phyloP scores from a whole-genome alignment of 2,329 filamentous ascomycete species.

The Fusarium sp. region DNA sequence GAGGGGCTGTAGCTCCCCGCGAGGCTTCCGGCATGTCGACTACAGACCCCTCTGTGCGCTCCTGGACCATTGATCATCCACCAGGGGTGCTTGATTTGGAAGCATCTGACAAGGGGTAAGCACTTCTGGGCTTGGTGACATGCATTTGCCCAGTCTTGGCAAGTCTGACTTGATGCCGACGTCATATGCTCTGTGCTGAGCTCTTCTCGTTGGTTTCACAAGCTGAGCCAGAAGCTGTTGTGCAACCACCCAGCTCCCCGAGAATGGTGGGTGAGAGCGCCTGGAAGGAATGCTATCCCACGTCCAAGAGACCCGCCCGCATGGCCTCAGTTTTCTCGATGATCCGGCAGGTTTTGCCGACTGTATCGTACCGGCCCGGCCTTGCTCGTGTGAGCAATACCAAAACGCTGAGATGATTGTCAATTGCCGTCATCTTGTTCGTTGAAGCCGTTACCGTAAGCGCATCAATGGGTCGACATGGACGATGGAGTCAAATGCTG shows the following conservation, averaged over 20 bases:
- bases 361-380: slow-evolving; percentile 27
- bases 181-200: slow-evolving; percentile 29
- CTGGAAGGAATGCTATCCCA: slow-evolving; percentile 6
- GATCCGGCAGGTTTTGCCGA: slow-evolving; percentile 4
- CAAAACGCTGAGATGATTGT: slow-evolving; percentile 1
- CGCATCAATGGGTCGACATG: neutral
- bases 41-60: slow-evolving; percentile 13
- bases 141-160: slow-evolving; percentile 34
- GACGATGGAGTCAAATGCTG: neutral
- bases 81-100: slow-evolving; percentile 22
- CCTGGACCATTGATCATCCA: slow-evolving; percentile 15
- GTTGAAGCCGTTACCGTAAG: neutral
- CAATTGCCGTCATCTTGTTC: slow-evolving; percentile 5
- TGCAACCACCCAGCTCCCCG: slow-evolving; percentile 19
- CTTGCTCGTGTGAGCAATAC: neutral
- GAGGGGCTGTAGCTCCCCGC: neutral
- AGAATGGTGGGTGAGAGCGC: slow-evolving; percentile 12
- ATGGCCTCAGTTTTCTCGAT: slow-evolving; percentile 1
- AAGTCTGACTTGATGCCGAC: slow-evolving; percentile 42
- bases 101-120: slow-evolving; percentile 20
- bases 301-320: slow-evolving; percentile 1
- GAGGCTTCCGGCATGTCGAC: slow-evolving; percentile 26
- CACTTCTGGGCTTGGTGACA: slow-evolving; percentile 33
- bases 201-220: slow-evolving; percentile 6
- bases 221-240: slow-evolving; percentile 7